Conservation (phyloP, 78 protist species). For the Emiliania huxleyi region DNA sequence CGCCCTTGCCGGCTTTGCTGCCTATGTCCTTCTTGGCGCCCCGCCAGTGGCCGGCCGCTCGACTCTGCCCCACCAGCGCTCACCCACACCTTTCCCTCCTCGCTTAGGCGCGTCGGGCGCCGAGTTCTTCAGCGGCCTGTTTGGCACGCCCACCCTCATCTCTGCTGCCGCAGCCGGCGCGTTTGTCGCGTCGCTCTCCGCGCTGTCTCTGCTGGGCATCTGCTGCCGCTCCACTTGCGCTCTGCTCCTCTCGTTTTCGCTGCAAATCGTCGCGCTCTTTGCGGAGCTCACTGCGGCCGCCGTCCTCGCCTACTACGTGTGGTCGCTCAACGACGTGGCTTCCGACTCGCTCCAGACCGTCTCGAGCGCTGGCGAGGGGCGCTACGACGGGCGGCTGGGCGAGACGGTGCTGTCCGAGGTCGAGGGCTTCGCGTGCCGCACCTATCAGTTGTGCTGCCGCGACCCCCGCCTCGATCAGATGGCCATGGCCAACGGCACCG, state of each 20-base stretch:
- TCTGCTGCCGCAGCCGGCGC: background rate
- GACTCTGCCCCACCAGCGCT: too few species aligned
- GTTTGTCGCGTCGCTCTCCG: background rate
- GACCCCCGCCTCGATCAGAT: background rate
- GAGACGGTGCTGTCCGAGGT: background rate
- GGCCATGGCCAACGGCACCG: background rate
- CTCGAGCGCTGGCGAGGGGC: background rate
- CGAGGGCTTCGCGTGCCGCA: background rate
- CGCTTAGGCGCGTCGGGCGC: background rate
- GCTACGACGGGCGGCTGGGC: background rate
- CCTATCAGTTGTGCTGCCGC: background rate
- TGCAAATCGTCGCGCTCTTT: background rate
- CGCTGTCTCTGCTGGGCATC: background rate
- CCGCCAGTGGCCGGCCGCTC: too few species aligned
- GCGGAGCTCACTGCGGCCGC: background rate
- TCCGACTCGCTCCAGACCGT: background rate
- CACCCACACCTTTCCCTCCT: too few species aligned
- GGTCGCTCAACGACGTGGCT: background rate
- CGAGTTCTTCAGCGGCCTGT: background rate
- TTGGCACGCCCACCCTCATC: background rate
- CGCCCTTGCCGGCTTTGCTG: background rate
- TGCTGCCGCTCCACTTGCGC: background rate
- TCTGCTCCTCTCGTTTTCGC: background rate
- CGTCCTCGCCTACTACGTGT: background rate
- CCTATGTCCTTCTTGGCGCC: too few species aligned